Evolutionary conservation across 164 flowering plant species (phyloP).

Genomic region (Piper betle): DNA sequence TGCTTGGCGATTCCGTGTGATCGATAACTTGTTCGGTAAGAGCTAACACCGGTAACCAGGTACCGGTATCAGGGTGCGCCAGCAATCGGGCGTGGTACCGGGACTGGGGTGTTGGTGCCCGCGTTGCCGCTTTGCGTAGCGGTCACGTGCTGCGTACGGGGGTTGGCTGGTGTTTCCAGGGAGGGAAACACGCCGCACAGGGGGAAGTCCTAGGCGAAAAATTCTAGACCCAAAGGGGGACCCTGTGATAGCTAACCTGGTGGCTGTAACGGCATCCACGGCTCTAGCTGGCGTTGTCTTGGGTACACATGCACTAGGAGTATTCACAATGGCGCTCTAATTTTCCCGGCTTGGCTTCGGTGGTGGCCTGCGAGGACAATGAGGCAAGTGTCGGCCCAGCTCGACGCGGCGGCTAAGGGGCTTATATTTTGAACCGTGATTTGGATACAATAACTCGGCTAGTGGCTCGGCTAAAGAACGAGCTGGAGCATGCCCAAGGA

Average conservation of each 20-base stretch:
- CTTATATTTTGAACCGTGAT: slow-evolving; percentile 49
- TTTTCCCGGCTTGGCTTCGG: slow-evolving; percentile 23
- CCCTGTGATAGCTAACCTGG: slow-evolving; percentile 25
- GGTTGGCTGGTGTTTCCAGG: too few species aligned
- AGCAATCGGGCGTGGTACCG: too few species aligned
- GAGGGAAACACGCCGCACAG: too few species aligned
- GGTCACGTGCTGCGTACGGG: too few species aligned
- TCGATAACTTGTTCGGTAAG: too few species aligned
- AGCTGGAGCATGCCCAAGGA: slow-evolving; percentile 36
- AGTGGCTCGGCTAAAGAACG: slow-evolving; percentile 44
- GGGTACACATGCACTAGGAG: slow-evolving; percentile 29
- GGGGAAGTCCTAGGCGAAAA: too few species aligned
- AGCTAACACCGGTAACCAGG: too few species aligned
- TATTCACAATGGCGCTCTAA: slow-evolving; percentile 31
- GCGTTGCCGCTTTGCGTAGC: too few species aligned
- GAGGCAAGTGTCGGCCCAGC: slow-evolving; percentile 29
- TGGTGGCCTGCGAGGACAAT: slow-evolving; percentile 16
- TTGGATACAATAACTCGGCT: slow-evolving; percentile 61
- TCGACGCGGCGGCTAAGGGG: slow-evolving; percentile 54
- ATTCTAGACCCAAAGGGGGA: slow-evolving; percentile 24
- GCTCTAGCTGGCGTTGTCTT: slow-evolving; percentile 14
- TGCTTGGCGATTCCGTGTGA: too few species aligned
- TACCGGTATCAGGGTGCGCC: too few species aligned
- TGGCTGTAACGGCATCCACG: slow-evolving; percentile 35
- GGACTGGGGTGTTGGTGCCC: too few species aligned